A percentile compares a stretch with the other conserved stretches of the same genome.
These are phyloP conservation scores for Hypoxylon sp. DNA, from an alignment of 2,329 filamentous ascomycete genomes.

Conservation along the genomic window DNA sequence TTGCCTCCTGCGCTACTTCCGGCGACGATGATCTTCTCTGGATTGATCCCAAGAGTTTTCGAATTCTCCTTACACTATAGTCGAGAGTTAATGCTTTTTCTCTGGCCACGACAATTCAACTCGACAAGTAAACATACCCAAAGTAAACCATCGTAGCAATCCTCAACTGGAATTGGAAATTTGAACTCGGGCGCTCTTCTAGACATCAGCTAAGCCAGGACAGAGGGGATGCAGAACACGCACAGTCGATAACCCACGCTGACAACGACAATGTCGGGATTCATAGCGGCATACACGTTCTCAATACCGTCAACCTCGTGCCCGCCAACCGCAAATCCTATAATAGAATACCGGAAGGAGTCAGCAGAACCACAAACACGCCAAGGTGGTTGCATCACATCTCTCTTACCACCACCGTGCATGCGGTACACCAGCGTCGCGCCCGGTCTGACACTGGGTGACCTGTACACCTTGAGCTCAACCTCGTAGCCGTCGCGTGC, in stretches of 20 bases:
- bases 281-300: slow-evolving; percentile 46
- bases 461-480: slow-evolving; percentile 49
- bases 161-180: slow-evolving; percentile 58
- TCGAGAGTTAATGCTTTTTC: slow-evolving; percentile 49
- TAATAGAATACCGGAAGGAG: background rate
- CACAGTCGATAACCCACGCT: slow-evolving; percentile 51
- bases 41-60: slow-evolving; percentile 47
- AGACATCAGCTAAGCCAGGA: slow-evolving; percentile 18
- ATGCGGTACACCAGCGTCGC: slow-evolving; percentile 46
- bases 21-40: slow-evolving; percentile 53
- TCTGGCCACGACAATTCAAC: slow-evolving; percentile 26
- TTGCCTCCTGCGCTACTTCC: slow-evolving; percentile 61
- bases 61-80: slow-evolving; percentile 55
- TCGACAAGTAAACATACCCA: slow-evolving; percentile 46
- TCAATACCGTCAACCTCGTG: slow-evolving; percentile 48
- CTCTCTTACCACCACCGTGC: slow-evolving; percentile 47
- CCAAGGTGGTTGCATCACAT: background rate
- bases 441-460: slow-evolving; percentile 32
- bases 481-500: slow-evolving; percentile 47
- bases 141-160: slow-evolving; percentile 58
- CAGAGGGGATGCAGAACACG: slow-evolving; percentile 8
- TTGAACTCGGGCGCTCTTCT: slow-evolving; percentile 60
- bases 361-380: slow-evolving; percentile 2
- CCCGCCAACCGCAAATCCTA: slow-evolving; percentile 46
- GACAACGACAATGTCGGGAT: slow-evolving; percentile 47